A percentile compares a stretch with the other conserved stretches of the same genome.
phyloP scores from a whole-genome alignment of 352 stramenopile species.

The Globisporangium iwayamae region DNA sequence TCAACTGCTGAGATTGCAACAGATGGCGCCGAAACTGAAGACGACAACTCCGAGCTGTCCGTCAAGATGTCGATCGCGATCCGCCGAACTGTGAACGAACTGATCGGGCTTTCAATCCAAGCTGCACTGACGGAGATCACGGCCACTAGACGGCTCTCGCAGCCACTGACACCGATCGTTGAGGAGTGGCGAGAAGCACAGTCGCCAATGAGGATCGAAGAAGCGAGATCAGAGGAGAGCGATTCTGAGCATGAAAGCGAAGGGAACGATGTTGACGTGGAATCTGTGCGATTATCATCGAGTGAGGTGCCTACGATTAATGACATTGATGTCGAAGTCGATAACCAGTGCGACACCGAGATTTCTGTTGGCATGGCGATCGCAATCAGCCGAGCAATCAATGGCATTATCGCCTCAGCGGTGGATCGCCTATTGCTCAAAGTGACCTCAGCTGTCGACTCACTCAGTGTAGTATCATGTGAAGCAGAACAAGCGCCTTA shows the following conservation, averaged over 20 bases:
- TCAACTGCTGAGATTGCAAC: neutral
- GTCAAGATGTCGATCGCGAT: slow-evolving; percentile 39
- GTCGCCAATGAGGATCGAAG: neutral
- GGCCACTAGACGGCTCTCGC: slow-evolving; percentile 20
- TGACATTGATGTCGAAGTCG: neutral
- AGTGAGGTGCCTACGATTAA: neutral
- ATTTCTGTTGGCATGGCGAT: slow-evolving; percentile 25
- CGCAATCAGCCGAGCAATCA: slow-evolving; percentile 28
- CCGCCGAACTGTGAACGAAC: slow-evolving; percentile 27
- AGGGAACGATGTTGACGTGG: neutral
- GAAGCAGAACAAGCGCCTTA: neutral
- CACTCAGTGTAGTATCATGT: neutral
- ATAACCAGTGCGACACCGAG: slow-evolving; percentile 11
- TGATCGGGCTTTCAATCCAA: slow-evolving; percentile 47
- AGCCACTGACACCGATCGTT: slow-evolving; percentile 16
- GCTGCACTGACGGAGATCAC: slow-evolving; percentile 28
- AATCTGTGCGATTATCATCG: neutral
- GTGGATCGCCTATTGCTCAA: slow-evolving; percentile 24
- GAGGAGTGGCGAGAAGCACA: slow-evolving; percentile 14
- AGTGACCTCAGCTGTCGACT: slow-evolving; percentile 1
- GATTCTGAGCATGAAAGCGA: neutral
- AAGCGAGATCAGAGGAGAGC: slow-evolving; percentile 2
- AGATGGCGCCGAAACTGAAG: neutral
- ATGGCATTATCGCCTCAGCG: slow-evolving; percentile 25
- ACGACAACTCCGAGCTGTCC: slow-evolving; percentile 19